These are phyloP conservation scores for Chytridium lagenaria DNA, from an alignment of 371 early-diverging fungal species.

Conservation along the genomic window DNA sequence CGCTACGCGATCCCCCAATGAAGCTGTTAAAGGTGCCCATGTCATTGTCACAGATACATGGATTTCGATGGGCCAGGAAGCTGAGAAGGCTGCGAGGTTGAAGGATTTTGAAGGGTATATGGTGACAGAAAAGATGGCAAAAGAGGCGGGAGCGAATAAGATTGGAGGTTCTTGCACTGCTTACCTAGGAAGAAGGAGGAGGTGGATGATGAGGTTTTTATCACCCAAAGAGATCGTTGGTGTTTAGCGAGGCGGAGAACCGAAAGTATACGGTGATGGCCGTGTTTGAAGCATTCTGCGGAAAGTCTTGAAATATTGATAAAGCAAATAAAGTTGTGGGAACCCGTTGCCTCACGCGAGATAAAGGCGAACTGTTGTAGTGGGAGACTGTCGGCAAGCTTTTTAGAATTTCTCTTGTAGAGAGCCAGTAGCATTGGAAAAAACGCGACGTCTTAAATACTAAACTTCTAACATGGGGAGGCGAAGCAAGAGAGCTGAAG, in stretches of 20 bases:
- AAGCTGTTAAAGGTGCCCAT: constrained; percentile 82
- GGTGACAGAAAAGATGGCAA: constrained; percentile 81
- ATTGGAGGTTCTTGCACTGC: constrained; percentile 97
- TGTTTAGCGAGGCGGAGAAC: constrained; percentile 97
- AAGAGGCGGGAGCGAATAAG: constrained; percentile 74
- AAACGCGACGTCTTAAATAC: too few species aligned
- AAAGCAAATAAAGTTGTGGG: too few species aligned
- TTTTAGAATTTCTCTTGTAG: too few species aligned
- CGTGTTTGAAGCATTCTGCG: constrained; percentile 61
- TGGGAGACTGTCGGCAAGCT: too few species aligned
- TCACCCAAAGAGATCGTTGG: constrained; percentile 83
- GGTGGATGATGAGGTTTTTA: constrained; percentile 95
- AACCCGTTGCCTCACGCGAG: too few species aligned
- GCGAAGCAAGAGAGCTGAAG: too few species aligned
- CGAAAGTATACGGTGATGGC: constrained; percentile 96
- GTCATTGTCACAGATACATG: constrained; percentile 96
- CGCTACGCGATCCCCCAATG: constrained; percentile 71
- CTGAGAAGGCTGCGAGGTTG: constrained; percentile 82
- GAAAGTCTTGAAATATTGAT: neutral
- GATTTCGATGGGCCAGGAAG: constrained; percentile 97
- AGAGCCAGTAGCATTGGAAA: too few species aligned
- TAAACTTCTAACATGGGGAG: too few species aligned
- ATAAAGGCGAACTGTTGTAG: too few species aligned
- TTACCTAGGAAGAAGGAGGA: constrained; percentile 94
- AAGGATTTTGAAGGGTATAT: constrained; percentile 85